phyloP scores from a whole-genome alignment of 108 stramenopile genomes.

The Cyclostephanos tholiformis region DNA sequence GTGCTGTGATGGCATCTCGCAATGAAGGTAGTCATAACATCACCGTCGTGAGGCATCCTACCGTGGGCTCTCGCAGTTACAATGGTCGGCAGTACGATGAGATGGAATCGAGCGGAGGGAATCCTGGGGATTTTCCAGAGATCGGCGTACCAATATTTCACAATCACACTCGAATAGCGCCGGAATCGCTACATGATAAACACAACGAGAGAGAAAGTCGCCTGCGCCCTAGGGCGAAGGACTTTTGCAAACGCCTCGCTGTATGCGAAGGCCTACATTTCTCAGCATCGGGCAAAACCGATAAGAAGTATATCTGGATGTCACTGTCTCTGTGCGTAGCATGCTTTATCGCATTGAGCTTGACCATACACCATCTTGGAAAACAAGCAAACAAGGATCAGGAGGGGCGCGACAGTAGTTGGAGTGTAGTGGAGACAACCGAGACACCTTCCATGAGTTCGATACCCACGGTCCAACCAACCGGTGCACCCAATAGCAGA shows the following conservation, averaged over 20 bases:
- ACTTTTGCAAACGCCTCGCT: conserved; percentile 23
- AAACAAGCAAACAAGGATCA: not conserved
- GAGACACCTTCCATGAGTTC: conserved; percentile 16
- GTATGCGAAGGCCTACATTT: conserved; percentile 1
- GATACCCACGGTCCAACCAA: conserved; percentile 7
- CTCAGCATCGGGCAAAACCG: conserved; percentile 7
- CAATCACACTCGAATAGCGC: conserved; percentile 11
- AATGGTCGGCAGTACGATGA: not conserved
- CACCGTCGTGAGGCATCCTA: not conserved
- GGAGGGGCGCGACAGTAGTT: not conserved
- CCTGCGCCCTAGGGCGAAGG: conserved; percentile 11
- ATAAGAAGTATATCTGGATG: conserved; percentile 11
- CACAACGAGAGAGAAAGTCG: conserved; percentile 8
- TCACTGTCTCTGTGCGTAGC: not conserved
- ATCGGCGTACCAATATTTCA: not conserved
- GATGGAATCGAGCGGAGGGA: not conserved
- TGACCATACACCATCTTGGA: conserved; percentile 16
- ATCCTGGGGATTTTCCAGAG: not conserved
- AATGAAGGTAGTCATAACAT: not conserved
- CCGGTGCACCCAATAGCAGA: not conserved
- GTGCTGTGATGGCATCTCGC: not conserved
- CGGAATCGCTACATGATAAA: not conserved
- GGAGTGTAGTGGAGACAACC: not conserved
- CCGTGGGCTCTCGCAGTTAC: not conserved
- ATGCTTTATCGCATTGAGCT: conserved; percentile 5